Percentiles rank a stretch among this genome's conserved stretches.
These are phyloP conservation scores for Aegilops bicornis DNA, from an alignment of 176 grass and related monocot genomes.

Conservation along the genomic window DNA sequence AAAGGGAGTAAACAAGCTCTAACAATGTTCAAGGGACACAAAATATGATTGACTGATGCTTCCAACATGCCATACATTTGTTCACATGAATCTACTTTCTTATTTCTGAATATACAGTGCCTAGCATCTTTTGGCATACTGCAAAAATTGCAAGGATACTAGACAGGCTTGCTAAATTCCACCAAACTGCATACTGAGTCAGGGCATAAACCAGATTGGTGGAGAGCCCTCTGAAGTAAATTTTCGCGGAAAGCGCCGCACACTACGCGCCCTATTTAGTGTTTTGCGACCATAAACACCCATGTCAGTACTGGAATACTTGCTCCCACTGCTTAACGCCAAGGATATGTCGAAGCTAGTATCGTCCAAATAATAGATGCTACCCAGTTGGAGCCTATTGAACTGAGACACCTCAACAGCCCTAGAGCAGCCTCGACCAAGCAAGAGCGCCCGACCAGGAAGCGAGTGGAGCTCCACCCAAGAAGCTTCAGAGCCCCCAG, in stretches of 20 bases:
- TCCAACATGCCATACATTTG: neutral
- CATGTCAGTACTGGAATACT: neutral
- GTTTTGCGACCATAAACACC: neutral
- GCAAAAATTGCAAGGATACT: neutral
- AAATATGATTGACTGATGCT: slow-evolving; percentile 3
- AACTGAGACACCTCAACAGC: slow-evolving; percentile 20
- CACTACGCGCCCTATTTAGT: neutral
- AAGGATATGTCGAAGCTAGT: neutral
- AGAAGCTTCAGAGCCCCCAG: neutral
- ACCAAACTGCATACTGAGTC: neutral
- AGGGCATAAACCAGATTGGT: slow-evolving; percentile 23
- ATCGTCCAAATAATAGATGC: slow-evolving; percentile 34
- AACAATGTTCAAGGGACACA: neutral
- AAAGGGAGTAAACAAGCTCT: neutral
- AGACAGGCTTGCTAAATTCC: neutral
- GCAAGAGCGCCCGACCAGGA: slow-evolving; percentile 4
- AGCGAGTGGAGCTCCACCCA: slow-evolving; percentile 24
- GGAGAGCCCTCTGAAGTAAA: slow-evolving; percentile 3
- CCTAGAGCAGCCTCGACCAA: slow-evolving; percentile 20
- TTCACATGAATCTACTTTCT: neutral
- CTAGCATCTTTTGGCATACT: neutral
- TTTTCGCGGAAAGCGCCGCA: neutral
- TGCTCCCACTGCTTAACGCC: neutral
- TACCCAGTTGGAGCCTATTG: neutral
- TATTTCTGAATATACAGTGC: neutral